Evolutionary conservation across 2,329 filamentous ascomycete genomes (phyloP).

Genomic region (Colletotrichum camelliae): DNA sequence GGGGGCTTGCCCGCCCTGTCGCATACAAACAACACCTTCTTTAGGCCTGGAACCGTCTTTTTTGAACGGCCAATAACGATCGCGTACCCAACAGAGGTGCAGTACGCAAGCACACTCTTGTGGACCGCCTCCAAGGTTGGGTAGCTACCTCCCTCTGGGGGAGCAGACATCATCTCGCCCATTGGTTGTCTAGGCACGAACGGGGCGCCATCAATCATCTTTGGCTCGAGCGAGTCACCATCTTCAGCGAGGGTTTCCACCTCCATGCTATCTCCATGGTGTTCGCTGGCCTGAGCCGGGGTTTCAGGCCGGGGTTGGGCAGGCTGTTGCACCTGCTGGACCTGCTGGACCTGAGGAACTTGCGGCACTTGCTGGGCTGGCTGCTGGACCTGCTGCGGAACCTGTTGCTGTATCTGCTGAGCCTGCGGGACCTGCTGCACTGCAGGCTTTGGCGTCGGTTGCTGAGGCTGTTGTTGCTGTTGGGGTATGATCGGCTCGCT

Average conservation of each 20-base stretch:
- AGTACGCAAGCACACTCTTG: constrained; percentile 68
- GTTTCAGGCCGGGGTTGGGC: constrained; percentile 37
- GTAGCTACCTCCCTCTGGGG: constrained; percentile 68
- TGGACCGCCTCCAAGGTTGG: constrained; percentile 69
- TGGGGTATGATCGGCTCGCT: constrained; percentile 19
- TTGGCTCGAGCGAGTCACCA: constrained; percentile 51
- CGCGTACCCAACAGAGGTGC: constrained; percentile 70
- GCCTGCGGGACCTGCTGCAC: constrained; percentile 16
- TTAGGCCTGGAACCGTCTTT: constrained; percentile 70
- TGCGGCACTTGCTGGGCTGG: constrained; percentile 31
- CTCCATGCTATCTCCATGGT: constrained; percentile 56
- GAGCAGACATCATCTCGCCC: constrained; percentile 66
- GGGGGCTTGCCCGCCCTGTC: constrained; percentile 69
- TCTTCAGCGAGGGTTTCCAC: constrained; percentile 54
- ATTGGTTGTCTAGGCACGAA: constrained; percentile 60
- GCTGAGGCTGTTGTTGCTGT: constrained; percentile 7
- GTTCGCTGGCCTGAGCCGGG: constrained; percentile 38
- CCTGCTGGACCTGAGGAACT: constrained; percentile 16
- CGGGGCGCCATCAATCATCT: constrained; percentile 53
- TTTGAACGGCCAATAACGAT: constrained; percentile 73
- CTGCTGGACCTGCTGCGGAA: constrained; percentile 31
- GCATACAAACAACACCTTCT: constrained; percentile 72
- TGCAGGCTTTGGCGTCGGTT: constrained; percentile 21
- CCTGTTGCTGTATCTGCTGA: constrained; percentile 22
- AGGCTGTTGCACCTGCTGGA: constrained; percentile 38